phyloP scores from a whole-genome alignment of 2,329 filamentous ascomycete species.

The Phoma sp. region DNA sequence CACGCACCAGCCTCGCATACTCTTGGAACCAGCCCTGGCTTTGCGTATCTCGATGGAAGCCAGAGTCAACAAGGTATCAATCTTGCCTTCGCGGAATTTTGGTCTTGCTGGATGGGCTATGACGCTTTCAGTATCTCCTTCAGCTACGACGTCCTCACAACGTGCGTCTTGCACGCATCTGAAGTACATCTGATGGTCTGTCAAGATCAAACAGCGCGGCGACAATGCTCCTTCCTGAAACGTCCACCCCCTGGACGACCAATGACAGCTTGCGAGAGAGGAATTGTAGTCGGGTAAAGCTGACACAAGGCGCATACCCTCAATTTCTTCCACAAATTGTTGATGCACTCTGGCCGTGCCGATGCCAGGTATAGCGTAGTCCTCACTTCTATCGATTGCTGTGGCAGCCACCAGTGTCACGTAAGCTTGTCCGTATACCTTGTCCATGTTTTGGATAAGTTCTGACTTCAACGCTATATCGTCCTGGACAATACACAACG shows the following conservation, averaged over 20 bases:
- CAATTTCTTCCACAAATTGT: neutral
- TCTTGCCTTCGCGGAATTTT: neutral
- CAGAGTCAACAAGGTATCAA: neutral
- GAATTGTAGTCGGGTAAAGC: conserved; percentile 1
- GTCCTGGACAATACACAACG: conserved; percentile 9
- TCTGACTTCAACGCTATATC: neutral
- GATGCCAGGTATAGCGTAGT: neutral
- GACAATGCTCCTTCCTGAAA: conserved; percentile 2
- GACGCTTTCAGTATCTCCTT: neutral
- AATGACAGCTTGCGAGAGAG: neutral
- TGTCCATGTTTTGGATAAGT: neutral
- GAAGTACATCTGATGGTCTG: conserved; percentile 5
- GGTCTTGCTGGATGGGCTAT: neutral
- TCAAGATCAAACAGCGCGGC: conserved; percentile 2
- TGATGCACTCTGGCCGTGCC: neutral
- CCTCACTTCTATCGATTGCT: neutral
- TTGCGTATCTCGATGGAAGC: neutral
- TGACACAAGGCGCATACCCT: neutral
- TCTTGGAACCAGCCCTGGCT: neutral
- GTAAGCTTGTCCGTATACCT: conserved; percentile 1
- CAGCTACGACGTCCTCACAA: neutral
- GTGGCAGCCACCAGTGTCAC: neutral
- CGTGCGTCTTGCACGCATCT: conserved; percentile 1
- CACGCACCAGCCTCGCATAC: neutral
- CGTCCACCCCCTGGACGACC: neutral